phyloP scores from a whole-genome alignment of 352 stramenopile species.

The Stephanocyclus meneghinianus region DNA sequence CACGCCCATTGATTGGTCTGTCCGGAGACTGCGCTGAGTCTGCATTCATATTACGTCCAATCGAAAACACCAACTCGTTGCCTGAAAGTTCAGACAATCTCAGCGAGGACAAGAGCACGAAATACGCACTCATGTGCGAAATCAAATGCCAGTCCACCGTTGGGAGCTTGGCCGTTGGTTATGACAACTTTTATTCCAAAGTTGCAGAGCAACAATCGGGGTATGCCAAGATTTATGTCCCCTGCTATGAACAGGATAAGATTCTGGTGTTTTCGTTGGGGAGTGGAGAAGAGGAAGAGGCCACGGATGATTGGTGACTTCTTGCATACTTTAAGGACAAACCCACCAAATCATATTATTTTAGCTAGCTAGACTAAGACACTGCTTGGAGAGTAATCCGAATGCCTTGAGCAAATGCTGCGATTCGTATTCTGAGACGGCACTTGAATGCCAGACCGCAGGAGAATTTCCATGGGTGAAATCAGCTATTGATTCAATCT shows the following conservation, averaged over 20 bases:
- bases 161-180: slow-evolving; percentile 75
- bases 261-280: slow-evolving; percentile 79
- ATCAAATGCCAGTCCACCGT: slow-evolving; percentile 79
- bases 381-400: too few species aligned
- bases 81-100: slow-evolving; percentile 7
- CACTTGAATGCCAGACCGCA: too few species aligned
- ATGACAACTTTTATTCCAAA: slow-evolving; percentile 64
- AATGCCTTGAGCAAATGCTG: too few species aligned
- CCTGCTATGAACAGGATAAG: slow-evolving; percentile 81
- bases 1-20: slow-evolving; percentile 76
- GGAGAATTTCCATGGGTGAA: too few species aligned
- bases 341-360: too few species aligned
- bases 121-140: slow-evolving; percentile 81
- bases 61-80: slow-evolving; percentile 18
- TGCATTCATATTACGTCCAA: slow-evolving; percentile 76
- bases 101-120: slow-evolving; percentile 49
- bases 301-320: slow-evolving; percentile 43
- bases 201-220: slow-evolving; percentile 59
- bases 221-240: slow-evolving; percentile 81
- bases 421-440: too few species aligned
- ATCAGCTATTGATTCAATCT: too few species aligned
- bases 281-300: slow-evolving; percentile 61
- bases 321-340: too few species aligned
- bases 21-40: slow-evolving; percentile 79
- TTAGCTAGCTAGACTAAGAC: too few species aligned